Percentiles rank a stretch among this genome's conserved stretches.
Evolutionary conservation across 2,329 filamentous ascomycete genomes (phyloP).

Genomic region (Hymenoscyphus scutula): DNA sequence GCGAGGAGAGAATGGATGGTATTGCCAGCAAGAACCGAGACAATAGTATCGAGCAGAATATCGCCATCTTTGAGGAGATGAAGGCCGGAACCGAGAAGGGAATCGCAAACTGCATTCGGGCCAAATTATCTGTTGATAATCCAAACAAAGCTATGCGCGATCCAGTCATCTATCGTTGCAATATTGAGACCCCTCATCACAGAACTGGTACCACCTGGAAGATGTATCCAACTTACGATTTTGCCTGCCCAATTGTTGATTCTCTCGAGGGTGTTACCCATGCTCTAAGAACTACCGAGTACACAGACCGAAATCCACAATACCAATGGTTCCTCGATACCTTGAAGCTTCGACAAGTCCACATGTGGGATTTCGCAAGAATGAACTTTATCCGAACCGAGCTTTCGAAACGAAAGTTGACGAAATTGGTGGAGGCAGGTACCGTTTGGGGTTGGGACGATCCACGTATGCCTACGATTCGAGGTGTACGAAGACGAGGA

Average conservation of each 20-base stretch:
- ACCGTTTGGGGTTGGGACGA: constrained; percentile 84
- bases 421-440: constrained; percentile 74
- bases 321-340: constrained; percentile 83
- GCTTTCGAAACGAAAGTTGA: constrained; percentile 82
- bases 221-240: constrained; percentile 85
- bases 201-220: constrained; percentile 79
- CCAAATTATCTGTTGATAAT: constrained; percentile 88
- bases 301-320: constrained; percentile 81
- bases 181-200: constrained; percentile 75
- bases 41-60: constrained; percentile 74
- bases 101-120: constrained; percentile 83
- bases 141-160: constrained; percentile 95
- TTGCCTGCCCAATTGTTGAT: constrained; percentile 80
- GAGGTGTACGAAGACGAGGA: constrained; percentile 73
- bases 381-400: constrained; percentile 84
- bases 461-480: constrained; percentile 80
- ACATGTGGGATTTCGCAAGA: constrained; percentile 82
- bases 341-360: constrained; percentile 69
- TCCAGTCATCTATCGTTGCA: constrained; percentile 96
- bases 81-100: constrained; percentile 79
- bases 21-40: constrained; percentile 80
- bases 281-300: constrained; percentile 80
- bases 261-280: constrained; percentile 80
- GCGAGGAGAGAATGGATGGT: constrained; percentile 78
- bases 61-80: constrained; percentile 91